Evolutionary conservation across 2,329 filamentous ascomycete genomes (phyloP).

Genomic region (Trichophyton schoenleinii): DNA sequence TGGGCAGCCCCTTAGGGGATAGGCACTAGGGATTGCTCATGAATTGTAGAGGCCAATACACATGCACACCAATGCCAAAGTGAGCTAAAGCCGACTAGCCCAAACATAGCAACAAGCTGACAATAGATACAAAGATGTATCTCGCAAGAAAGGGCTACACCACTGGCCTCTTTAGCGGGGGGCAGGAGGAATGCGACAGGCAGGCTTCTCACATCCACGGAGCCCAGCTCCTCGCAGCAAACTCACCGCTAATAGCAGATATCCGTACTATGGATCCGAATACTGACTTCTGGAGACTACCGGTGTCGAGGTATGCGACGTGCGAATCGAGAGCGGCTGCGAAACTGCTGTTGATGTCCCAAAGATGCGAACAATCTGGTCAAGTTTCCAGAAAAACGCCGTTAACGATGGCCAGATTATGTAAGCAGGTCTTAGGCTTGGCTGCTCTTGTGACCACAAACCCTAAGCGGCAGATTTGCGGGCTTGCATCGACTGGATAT

Average conservation of each 20-base stretch:
- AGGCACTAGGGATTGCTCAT: not conserved
- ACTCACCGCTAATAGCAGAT: not conserved
- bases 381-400: not conserved
- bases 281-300: not conserved
- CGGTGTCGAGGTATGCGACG: not conserved
- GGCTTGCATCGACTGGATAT: not conserved
- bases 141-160: not conserved
- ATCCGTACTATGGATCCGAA: not conserved
- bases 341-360: not conserved
- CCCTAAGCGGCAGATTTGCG: not conserved
- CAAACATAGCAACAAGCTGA: not conserved
- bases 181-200: not conserved
- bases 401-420: not conserved
- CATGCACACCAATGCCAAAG: not conserved
- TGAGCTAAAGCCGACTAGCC: not conserved
- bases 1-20: not conserved
- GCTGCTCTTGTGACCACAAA: conserved; percentile 1
- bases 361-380: not conserved
- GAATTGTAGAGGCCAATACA: not conserved
- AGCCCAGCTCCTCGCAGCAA: not conserved
- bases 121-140: not conserved
- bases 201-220: not conserved
- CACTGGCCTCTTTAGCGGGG: not conserved
- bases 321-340: not conserved
- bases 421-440: not conserved